Evolutionary conservation across 345 rosid species (phyloP), one percentile per base, ranked within the genome.

Genomic region (Nephelium lappaceum): DNA sequence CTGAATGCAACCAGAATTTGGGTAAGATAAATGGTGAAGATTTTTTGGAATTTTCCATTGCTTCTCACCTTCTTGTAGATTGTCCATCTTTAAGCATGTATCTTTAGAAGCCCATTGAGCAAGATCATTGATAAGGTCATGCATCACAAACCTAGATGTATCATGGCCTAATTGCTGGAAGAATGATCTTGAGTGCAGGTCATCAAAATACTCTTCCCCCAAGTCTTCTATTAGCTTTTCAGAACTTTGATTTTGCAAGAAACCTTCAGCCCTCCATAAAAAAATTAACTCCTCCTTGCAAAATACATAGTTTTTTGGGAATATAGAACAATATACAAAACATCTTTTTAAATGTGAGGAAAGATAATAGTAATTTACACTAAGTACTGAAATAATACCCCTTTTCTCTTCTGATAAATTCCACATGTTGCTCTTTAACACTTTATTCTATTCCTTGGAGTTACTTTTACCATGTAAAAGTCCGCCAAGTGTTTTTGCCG

Each of bases 401-500:
- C 70, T 67, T 39, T 61, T 68, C 12, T 31, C 67, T 18, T 53
- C 71, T 2, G 72, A 14, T 10, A 74, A 11, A 18, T 65, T 38
- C 85, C 82, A 78, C 0, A 82, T 41, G 0, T 64, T 45, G 11
- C 81, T 74, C 6, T 67, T 27, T 72, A 77, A 18, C 11, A 82
- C 71, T 11, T 31, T 42, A 51, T 74, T 43, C 85, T 80, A 79
- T 24, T 73, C 58, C 1, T 65, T 78, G 4, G 19, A 9, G 63
- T 31, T 65, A 11, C 1, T 42, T 49, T 81, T 69, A 9, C 18
- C 51, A 1, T 66, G 60, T 19, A 81, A 66, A 11, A 81, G 65
- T 7, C 84, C 69, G 3, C 84, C 84, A 41, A 81, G 58, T 16
- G 81, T 42, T 63, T 78, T 77, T 10, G 58, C 62, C 0, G 79